Evolutionary conservation across 2,329 filamentous ascomycete genomes (phyloP).

Genomic region (Talaromyces atroroseus): DNA sequence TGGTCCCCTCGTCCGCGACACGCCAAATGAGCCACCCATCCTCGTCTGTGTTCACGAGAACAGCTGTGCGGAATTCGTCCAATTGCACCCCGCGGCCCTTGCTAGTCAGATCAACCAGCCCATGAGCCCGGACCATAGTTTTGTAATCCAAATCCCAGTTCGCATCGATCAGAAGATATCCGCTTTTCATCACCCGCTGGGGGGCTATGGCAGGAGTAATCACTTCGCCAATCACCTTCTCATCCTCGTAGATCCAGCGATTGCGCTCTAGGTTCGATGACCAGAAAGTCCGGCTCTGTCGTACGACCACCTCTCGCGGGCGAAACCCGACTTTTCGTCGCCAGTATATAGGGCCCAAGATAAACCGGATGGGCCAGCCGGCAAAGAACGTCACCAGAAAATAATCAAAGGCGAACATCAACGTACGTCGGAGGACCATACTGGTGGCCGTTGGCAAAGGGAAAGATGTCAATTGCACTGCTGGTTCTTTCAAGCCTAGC

Average conservation of each 20-base stretch:
- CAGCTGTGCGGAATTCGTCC: constrained; percentile 65
- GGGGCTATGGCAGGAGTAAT: constrained; percentile 66
- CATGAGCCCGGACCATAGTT: constrained; percentile 69
- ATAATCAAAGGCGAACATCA: constrained; percentile 70
- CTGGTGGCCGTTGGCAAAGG: constrained; percentile 53
- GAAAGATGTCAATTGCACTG: constrained; percentile 54
- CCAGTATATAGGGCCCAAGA: constrained; percentile 65
- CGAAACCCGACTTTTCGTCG: constrained; percentile 69
- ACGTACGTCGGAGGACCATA: constrained; percentile 55
- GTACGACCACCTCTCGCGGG: constrained; percentile 74
- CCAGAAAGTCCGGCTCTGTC: constrained; percentile 67
- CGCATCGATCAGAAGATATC: constrained; percentile 76
- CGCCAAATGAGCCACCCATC: constrained; percentile 67
- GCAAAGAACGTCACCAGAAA: constrained; percentile 62
- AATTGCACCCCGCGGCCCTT: constrained; percentile 40
- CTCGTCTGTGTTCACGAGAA: constrained; percentile 63
- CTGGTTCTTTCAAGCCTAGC: constrained; percentile 61
- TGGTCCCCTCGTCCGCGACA: constrained; percentile 52
- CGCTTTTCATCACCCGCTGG: constrained; percentile 69
- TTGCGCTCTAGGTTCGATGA: constrained; percentile 53
- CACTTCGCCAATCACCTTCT: constrained; percentile 48
- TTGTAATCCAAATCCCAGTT: constrained; percentile 86
- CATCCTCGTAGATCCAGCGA: constrained; percentile 44
- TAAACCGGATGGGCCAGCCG: constrained; percentile 70
- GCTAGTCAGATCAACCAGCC: constrained; percentile 52